Percentiles rank a stretch among this genome's conserved stretches.
Conservation (phyloP, 2,329 filamentous ascomycete genomes). For the Nigrospora osmanthi region DNA sequence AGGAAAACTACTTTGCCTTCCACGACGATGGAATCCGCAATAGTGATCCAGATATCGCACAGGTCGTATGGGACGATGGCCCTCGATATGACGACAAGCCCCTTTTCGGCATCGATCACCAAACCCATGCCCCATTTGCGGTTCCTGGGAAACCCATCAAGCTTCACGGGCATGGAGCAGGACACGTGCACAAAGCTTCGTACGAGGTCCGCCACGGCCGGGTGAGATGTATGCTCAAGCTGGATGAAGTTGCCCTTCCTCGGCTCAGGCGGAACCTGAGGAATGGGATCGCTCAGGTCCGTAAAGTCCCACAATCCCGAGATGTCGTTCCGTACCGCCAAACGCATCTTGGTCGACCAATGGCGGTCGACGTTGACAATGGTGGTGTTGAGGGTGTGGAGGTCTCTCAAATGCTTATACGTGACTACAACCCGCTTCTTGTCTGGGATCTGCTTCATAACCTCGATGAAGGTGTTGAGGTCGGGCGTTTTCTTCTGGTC, state of each 20-base stretch:
- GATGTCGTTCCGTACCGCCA: slow-evolving; percentile 82
- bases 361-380: slow-evolving; percentile 91
- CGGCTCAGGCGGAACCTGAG: slow-evolving; percentile 62
- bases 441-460: slow-evolving; percentile 81
- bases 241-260: slow-evolving; percentile 86
- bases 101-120: slow-evolving; percentile 95
- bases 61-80: slow-evolving; percentile 95
- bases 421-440: slow-evolving; percentile 81
- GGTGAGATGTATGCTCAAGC: slow-evolving; percentile 79
- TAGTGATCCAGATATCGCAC: slow-evolving; percentile 92
- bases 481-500: slow-evolving; percentile 89
- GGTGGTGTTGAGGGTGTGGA: slow-evolving; percentile 89
- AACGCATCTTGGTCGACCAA: slow-evolving; percentile 91
- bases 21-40: slow-evolving; percentile 92
- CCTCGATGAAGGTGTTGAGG: slow-evolving; percentile 80
- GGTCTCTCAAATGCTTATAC: slow-evolving; percentile 89
- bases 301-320: slow-evolving; percentile 93
- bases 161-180: slow-evolving; percentile 88
- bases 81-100: slow-evolving; percentile 86
- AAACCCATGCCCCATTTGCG: slow-evolving; percentile 92
- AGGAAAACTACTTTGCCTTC: slow-evolving; percentile 92
- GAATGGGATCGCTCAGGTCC: slow-evolving; percentile 74
- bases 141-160: slow-evolving; percentile 95
- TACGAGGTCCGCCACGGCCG: slow-evolving; percentile 86
- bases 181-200: slow-evolving; percentile 91